Conservation (phyloP, 257 asterid genomes). For the Fraxinus pennsylvanica region DNA sequence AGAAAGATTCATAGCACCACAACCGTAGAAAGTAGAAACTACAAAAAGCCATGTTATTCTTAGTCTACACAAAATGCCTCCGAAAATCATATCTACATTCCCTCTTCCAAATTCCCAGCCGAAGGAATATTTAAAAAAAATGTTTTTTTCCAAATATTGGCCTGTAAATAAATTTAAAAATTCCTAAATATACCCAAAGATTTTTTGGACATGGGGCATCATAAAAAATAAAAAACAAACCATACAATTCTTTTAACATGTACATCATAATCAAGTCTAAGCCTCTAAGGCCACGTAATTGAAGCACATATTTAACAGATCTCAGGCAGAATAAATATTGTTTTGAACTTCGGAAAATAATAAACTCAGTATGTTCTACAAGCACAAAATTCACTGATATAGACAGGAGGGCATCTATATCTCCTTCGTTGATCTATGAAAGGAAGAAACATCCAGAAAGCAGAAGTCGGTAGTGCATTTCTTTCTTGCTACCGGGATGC, state of each 20-base stretch:
- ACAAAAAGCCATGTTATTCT: too few relatives aligned
- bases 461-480: constrained; percentile 1
- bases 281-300: background rate
- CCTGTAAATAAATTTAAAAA: too few relatives aligned
- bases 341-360: background rate
- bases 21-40: too few relatives aligned
- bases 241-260: background rate
- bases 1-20: too few relatives aligned
- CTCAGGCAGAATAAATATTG: background rate
- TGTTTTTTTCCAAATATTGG: too few relatives aligned
- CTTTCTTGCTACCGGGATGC: constrained; percentile 48
- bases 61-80: too few relatives aligned
- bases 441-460: constrained; percentile 16
- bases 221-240: too few relatives aligned
- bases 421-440: background rate
- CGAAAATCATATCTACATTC: too few relatives aligned
- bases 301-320: background rate
- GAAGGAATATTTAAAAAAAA: too few relatives aligned
- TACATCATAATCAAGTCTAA: background rate
- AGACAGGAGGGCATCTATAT: background rate
- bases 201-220: background rate
- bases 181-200: background rate
- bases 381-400: background rate
- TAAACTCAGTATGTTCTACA: background rate
- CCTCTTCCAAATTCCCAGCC: too few relatives aligned